Conservation (phyloP, 257 asterid genomes). For the Verbascum thapsus region DNA sequence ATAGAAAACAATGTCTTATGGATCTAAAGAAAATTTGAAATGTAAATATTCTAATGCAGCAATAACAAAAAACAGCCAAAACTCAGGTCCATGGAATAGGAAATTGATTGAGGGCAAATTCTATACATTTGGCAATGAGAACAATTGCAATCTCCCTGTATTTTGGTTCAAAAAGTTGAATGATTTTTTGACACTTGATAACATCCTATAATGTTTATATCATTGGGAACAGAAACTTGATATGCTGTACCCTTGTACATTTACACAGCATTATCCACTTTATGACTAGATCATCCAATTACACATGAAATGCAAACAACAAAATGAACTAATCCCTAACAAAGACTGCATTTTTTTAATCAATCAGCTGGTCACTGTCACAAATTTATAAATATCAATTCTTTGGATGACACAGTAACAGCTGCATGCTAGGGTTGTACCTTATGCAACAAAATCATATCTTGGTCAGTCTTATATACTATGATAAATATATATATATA, state of each 20-base stretch:
- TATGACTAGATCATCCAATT: no score
- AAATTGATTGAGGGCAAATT: constrained; percentile 4
- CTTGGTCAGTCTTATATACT: constrained; percentile 16
- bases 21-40: no score
- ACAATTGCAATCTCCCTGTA: neutral
- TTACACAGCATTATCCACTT: no score
- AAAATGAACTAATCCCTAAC: constrained; percentile 5
- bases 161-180: neutral
- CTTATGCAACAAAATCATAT: constrained; percentile 16
- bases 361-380: constrained; percentile 21
- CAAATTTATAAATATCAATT: neutral
- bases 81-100: no score
- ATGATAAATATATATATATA: neutral
- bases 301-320: no score
- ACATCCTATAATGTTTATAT: neutral
- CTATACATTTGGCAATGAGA: neutral
- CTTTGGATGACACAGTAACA: constrained; percentile 7
- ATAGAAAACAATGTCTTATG: neutral
- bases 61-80: no score
- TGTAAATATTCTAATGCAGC: neutral
- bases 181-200: neutral
- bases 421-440: neutral
- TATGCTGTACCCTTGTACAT: no score
- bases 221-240: neutral
- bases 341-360: neutral